Percentiles rank a stretch among this genome's conserved stretches.
Evolutionary conservation across 2,329 filamentous ascomycete species (phyloP).

Genomic region (Talaromyces atroroseus): DNA sequence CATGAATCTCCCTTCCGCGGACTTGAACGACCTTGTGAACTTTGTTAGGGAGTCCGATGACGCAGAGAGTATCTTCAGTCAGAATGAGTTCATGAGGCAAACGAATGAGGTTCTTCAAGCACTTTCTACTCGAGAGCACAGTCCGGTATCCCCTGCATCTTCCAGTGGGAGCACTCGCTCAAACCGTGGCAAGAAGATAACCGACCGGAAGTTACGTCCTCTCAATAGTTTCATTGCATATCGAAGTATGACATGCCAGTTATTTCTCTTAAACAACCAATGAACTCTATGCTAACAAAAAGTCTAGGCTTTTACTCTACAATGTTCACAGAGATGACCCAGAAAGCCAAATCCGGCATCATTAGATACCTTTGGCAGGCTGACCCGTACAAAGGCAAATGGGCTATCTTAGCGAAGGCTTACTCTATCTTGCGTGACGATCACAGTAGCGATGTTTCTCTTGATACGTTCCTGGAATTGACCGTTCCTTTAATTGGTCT

Average conservation of each 20-base stretch:
- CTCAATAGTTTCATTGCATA: constrained; percentile 37
- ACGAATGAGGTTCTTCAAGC: constrained; percentile 6
- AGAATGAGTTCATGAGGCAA: constrained; percentile 8
- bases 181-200: constrained; percentile 18
- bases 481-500: constrained; percentile 46
- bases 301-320: constrained; percentile 43
- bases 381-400: constrained; percentile 48
- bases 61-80: constrained; percentile 10
- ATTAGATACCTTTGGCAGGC: constrained; percentile 47
- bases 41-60: constrained; percentile 13
- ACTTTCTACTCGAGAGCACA: neutral
- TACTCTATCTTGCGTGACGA: constrained; percentile 52
- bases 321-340: constrained; percentile 43
- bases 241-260: constrained; percentile 26
- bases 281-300: constrained; percentile 12
- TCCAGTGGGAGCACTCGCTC: constrained; percentile 11
- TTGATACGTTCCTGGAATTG: constrained; percentile 45
- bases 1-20: constrained; percentile 21
- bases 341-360: constrained; percentile 50
- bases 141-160: constrained; percentile 4
- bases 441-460: constrained; percentile 42
- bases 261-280: neutral
- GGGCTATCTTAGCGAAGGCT: constrained; percentile 50
- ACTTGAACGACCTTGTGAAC: constrained; percentile 19
- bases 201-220: constrained; percentile 23